Percentiles rank a stretch among this genome's conserved stretches.
Evolutionary conservation across 805 yeast genomes (phyloP).

Genomic region (Sugiyamaella mastotermitis): DNA sequence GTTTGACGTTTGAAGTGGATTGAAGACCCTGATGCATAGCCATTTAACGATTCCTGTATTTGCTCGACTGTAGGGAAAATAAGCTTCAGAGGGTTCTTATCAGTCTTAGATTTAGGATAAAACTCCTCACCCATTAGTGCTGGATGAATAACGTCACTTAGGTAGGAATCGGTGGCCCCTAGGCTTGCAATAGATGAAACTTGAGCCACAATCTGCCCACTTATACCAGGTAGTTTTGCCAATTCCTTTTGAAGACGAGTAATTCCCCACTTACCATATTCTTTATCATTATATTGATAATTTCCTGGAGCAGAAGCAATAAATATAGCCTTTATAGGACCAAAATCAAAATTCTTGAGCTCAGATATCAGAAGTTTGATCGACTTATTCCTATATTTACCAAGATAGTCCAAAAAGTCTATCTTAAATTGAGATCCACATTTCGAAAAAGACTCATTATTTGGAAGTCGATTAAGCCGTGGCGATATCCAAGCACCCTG

Average conservation of each 20-base stretch:
- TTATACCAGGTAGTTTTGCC: background rate
- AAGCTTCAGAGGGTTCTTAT: conserved; percentile 31
- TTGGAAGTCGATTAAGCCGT: conserved; percentile 7
- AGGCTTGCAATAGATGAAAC: conserved; percentile 26
- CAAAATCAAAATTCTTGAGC: conserved; percentile 24
- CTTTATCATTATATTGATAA: conserved; percentile 9
- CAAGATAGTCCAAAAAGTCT: conserved; percentile 24
- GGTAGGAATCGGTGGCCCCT: conserved; percentile 19
- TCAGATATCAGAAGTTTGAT: conserved; percentile 13
- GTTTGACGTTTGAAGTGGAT: conserved; percentile 38
- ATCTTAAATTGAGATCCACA: conserved; percentile 16
- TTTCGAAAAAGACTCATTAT: too few relatives aligned
- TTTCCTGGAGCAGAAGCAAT: conserved; percentile 31
- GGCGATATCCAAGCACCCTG: conserved; percentile 30
- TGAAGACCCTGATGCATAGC: conserved; percentile 45
- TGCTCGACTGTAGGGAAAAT: conserved; percentile 42
- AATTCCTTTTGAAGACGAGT: conserved; percentile 14
- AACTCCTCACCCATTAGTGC: conserved; percentile 19
- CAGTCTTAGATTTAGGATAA: conserved; percentile 20
- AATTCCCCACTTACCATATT: conserved; percentile 20
- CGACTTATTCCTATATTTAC: conserved; percentile 17
- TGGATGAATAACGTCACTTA: conserved; percentile 14
- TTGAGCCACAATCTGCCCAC: conserved; percentile 18
- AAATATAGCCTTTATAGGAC: conserved; percentile 20
- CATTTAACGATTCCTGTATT: conserved; percentile 37